Evolutionary conservation across 2,329 filamentous ascomycete genomes (phyloP).

Genomic region (Penicillium sp.): DNA sequence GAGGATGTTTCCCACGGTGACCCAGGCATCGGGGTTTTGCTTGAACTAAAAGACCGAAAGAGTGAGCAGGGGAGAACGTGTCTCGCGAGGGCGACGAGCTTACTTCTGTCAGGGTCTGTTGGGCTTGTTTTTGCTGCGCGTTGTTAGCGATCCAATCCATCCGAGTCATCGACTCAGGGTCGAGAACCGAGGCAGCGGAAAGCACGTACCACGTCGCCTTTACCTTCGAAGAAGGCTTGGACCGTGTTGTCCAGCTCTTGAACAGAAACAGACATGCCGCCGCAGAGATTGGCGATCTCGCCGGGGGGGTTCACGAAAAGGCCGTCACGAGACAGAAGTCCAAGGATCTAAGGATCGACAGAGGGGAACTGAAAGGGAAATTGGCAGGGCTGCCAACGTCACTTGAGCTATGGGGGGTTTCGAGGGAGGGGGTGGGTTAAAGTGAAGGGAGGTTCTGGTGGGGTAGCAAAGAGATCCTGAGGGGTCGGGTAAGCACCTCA

Average conservation of each 20-base stretch:
- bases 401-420: not conserved
- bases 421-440: constrained; percentile 5
- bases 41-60: constrained; percentile 69
- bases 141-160: constrained; percentile 10
- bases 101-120: constrained; percentile 90
- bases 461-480: constrained; percentile 25
- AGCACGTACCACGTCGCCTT: constrained; percentile 80
- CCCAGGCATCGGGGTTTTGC: constrained; percentile 96
- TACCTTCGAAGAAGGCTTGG: constrained; percentile 95
- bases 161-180: not conserved
- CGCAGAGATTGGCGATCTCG: constrained; percentile 32
- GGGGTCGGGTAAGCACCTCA: constrained; percentile 19
- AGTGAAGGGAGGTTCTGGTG: constrained; percentile 18
- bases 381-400: constrained; percentile 15
- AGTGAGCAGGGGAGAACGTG: constrained; percentile 9
- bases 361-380: constrained; percentile 9
- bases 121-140: constrained; percentile 87
- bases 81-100: constrained; percentile 27
- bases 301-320: constrained; percentile 21
- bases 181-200: not conserved
- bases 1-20: constrained; percentile 94
- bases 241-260: constrained; percentile 95
- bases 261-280: constrained; percentile 67
- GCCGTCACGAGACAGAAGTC: constrained; percentile 15
- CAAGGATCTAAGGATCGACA: constrained; percentile 5